These are phyloP conservation scores for Apiospora pterosperma DNA, from an alignment of 2,329 filamentous ascomycete species.

Conservation along the genomic window DNA sequence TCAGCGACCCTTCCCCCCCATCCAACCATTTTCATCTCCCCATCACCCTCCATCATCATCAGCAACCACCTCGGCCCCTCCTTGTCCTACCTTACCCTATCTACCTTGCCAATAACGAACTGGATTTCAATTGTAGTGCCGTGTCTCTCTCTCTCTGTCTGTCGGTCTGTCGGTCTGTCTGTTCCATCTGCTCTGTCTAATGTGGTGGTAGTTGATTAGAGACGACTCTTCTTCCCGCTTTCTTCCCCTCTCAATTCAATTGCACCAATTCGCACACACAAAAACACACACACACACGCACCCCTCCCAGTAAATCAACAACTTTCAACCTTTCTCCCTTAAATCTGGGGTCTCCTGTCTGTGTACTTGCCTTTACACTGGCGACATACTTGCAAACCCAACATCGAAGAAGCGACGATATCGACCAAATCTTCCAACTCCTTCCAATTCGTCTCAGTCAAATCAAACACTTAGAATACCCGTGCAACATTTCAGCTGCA, in stretches of 20 bases:
- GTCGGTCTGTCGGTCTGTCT: background rate
- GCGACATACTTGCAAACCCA: background rate
- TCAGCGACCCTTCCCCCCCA: background rate
- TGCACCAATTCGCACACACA: background rate
- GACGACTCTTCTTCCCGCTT: background rate
- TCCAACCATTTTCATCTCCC: background rate
- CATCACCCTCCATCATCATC: background rate
- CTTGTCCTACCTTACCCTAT: background rate
- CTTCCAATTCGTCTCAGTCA: background rate
- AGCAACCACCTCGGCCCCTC: background rate
- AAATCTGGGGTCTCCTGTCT: background rate
- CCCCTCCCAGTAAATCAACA: background rate
- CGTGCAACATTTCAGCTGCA: conserved; percentile 5
- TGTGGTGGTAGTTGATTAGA: background rate
- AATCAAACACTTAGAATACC: background rate
- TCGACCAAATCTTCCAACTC: background rate
- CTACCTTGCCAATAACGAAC: background rate
- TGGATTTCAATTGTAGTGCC: background rate
- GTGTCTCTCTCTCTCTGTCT: background rate
- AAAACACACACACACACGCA: background rate
- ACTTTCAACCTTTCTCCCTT: background rate
- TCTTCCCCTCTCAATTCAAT: conserved; percentile 1
- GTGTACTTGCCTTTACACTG: background rate
- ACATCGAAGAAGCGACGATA: background rate
- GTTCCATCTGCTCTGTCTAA: background rate